These are phyloP conservation scores for Ulota crispa DNA, from an alignment of 225 moss, liverwort and hornwort genomes.

Conservation along the genomic window DNA sequence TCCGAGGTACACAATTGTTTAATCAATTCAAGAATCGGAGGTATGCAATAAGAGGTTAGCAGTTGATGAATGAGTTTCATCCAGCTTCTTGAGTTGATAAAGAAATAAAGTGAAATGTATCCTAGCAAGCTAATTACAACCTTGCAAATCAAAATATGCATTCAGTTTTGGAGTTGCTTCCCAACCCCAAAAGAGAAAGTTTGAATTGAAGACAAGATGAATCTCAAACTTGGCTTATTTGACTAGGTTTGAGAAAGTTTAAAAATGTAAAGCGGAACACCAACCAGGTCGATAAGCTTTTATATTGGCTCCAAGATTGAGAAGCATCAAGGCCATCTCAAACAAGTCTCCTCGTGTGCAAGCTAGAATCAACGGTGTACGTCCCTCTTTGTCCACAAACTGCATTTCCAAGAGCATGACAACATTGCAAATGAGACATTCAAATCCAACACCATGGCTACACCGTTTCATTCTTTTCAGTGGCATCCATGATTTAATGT, in stretches of 20 bases:
- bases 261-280: not conserved
- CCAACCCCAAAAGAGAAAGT: not conserved
- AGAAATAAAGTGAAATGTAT: not conserved
- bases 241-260: not conserved
- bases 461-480: not conserved
- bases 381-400: conserved; percentile 94
- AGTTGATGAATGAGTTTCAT: not conserved
- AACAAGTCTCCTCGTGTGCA: conserved; percentile 96
- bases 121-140: not conserved
- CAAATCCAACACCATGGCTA: not conserved
- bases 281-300: conserved; percentile 83
- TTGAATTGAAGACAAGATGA: not conserved
- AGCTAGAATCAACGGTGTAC: conserved; percentile 86
- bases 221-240: not conserved
- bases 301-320: conserved; percentile 82
- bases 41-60: not conserved
- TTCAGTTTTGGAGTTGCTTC: not conserved
- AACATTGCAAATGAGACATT: not conserved
- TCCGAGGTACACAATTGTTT: no score
- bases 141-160: not conserved
- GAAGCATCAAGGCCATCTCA: conserved; percentile 93
- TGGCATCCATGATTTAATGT: not conserved
- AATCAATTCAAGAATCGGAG: no score
- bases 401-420: conserved; percentile 33
- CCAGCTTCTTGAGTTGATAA: not conserved